Percentiles rank a stretch among this genome's conserved stretches.
These are phyloP conservation scores for Aureobasidium leucospermi DNA, from an alignment of 2,329 filamentous ascomycete species.

Conservation along the genomic window DNA sequence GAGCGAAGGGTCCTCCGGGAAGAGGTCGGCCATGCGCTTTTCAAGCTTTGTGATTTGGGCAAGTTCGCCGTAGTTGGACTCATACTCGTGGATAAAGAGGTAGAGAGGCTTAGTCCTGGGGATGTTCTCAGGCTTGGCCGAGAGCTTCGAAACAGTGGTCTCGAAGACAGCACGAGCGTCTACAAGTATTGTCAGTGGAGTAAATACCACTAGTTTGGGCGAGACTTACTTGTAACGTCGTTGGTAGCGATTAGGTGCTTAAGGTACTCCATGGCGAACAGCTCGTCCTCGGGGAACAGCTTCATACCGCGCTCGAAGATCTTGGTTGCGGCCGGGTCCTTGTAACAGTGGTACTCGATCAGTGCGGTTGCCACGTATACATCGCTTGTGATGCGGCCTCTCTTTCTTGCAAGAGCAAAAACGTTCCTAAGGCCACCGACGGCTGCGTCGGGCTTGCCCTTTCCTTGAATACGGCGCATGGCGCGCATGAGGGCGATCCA, in stretches of 20 bases:
- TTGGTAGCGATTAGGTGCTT: constrained; percentile 90
- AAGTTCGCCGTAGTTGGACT: constrained; percentile 88
- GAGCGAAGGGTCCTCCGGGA: constrained; percentile 75
- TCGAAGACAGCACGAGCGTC: constrained; percentile 95
- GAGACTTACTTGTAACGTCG: constrained; percentile 77
- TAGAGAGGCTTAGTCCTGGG: constrained; percentile 78
- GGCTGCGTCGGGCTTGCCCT: constrained; percentile 50
- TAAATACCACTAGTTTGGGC: constrained; percentile 16
- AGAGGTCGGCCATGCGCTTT: constrained; percentile 87
- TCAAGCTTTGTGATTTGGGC: constrained; percentile 87
- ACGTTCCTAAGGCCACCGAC: constrained; percentile 72
- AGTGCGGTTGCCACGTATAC: constrained; percentile 90
- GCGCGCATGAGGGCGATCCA: constrained; percentile 94
- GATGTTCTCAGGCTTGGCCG: constrained; percentile 65
- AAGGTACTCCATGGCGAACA: constrained; percentile 90
- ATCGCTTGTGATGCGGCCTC: constrained; percentile 83
- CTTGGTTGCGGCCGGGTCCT: constrained; percentile 83
- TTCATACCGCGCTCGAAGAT: constrained; percentile 94
- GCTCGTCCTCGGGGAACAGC: constrained; percentile 87
- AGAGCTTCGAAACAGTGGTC: constrained; percentile 77
- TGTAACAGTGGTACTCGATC: constrained; percentile 93
- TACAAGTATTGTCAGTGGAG: constrained; percentile 31
- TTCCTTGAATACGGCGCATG: constrained; percentile 88
- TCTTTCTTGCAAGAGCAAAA: constrained; percentile 80
- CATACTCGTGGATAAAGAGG: constrained; percentile 88